Percentiles rank a stretch among this genome's conserved stretches.
Evolutionary conservation across 192 early-diverging fungal genomes (phyloP).

Genomic region (Coemansia sp.): DNA sequence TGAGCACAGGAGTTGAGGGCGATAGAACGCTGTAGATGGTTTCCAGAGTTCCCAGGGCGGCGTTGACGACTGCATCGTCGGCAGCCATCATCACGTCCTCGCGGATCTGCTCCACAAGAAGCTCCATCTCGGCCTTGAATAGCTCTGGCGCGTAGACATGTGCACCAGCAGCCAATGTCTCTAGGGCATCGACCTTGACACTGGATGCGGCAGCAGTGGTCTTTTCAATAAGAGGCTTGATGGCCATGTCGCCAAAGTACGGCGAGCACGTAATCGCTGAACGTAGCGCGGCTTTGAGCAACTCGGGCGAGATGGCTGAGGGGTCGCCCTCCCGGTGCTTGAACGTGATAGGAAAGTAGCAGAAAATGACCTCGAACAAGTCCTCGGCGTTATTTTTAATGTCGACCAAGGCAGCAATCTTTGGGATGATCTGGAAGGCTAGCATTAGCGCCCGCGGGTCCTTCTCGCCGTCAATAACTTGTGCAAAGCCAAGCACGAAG

Average conservation of each 20-base stretch:
- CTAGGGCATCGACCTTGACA: conserved; percentile 95
- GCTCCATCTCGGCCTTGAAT: conserved; percentile 66
- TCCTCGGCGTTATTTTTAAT: conserved; percentile 81
- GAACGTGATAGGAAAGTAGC: conserved; percentile 99
- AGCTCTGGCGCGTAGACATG: conserved; percentile 73
- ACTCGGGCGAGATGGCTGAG: conserved; percentile 89
- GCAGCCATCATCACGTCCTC: conserved; percentile 75
- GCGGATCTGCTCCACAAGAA: conserved; percentile 66
- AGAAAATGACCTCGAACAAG: conserved; percentile 95
- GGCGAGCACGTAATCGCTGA: conserved; percentile 78
- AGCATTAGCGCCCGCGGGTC: conserved; percentile 94
- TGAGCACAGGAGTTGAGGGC: conserved; percentile 29
- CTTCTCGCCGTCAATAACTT: conserved; percentile 96
- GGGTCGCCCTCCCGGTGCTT: conserved; percentile 93
- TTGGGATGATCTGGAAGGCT: conserved; percentile 75
- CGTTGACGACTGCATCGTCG: conserved; percentile 65
- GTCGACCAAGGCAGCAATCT: conserved; percentile 75
- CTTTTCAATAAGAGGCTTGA: conserved; percentile 91
- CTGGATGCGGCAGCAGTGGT: conserved; percentile 78
- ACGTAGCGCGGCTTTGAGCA: conserved; percentile 80
- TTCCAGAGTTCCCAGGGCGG: conserved; percentile 69
- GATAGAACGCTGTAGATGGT: conserved; percentile 62
- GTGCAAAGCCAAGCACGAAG: conserved; percentile 82
- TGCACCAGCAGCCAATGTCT: conserved; percentile 77
- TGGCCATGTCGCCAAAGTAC: conserved; percentile 74